phyloP scores from a whole-genome alignment of 495 filamentous ascomycete genomes.

The Beverwykella pulmonaria region DNA sequence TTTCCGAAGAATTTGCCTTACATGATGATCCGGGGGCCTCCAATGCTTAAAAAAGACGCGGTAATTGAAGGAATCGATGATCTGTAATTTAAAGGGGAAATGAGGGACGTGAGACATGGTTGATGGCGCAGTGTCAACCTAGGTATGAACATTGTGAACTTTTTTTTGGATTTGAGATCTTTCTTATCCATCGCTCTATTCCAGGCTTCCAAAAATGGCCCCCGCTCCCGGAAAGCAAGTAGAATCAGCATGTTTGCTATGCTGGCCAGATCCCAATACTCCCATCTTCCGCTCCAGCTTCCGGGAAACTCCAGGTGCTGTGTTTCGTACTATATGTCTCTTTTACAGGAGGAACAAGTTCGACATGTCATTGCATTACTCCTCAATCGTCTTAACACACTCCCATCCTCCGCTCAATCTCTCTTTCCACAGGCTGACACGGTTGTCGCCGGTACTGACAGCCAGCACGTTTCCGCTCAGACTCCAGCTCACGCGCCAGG shows the following conservation, averaged over 20 bases:
- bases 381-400: constrained; percentile 93
- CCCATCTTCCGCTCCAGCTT: not conserved
- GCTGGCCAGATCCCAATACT: not conserved
- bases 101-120: not conserved
- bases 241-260: not conserved
- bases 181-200: not conserved
- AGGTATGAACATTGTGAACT: not conserved
- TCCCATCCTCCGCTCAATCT: constrained; percentile 83
- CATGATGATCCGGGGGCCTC: too few species aligned
- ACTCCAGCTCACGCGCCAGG: constrained; percentile 98
- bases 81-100: too few species aligned
- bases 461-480: constrained; percentile 96
- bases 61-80: too few species aligned
- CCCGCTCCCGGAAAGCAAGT: not conserved
- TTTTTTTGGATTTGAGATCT: not conserved
- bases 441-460: constrained; percentile 92
- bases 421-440: constrained; percentile 89
- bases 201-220: not conserved
- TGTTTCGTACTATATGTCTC: not conserved
- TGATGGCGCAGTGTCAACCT: not conserved
- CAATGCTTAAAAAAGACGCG: too few species aligned
- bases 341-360: not conserved
- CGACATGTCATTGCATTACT: constrained; percentile 53
- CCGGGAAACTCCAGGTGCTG: not conserved
- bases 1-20: too few species aligned